Evolutionary conservation across 192 early-diverging fungal species (phyloP), one percentile per base, ranked within the genome.

Genomic region (Coemansia sp.): DNA sequence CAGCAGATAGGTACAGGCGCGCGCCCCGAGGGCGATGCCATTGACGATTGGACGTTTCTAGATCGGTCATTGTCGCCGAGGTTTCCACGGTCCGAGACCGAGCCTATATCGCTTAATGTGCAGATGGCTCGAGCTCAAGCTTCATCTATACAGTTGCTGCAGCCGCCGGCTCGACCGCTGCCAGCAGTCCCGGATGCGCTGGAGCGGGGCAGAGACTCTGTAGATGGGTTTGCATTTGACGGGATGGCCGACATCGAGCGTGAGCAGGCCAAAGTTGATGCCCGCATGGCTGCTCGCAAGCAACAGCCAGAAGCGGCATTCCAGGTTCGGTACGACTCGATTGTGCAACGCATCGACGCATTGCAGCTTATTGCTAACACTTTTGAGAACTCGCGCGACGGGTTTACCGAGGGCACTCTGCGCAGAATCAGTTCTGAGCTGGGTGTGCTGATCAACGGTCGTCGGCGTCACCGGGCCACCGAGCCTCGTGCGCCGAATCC

Each of bases 281-380:
- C 66, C 14, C 62, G 67, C 2, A 49, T 49, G 53, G 53, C 53
- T 23, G 65, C 56, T 37, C n/a, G 56, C 60, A 47, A 21, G 57
- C 57, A 53, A 27, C 37, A 60, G 49, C 22, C 45, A 52, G 47
- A 27, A 5, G 23, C 41, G 11, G 37, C 50, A 50, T 29, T 76
- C 22, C 60, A 63, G 37, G 67, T n/a, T 51, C 61, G 60, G 23
- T 69, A 64, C 43, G 45, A 65, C 21, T 73, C 70, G 17, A 60
- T 82, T 1, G 21, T 66, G 22, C 53, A 73, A 65, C 66, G 74
- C 24, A 12, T 82, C 5, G 61, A 73, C 22, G 74, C 74, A 25
- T 53, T 76, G 45, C 60, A 73, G 71, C 65, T 82, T 32, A 82
- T 82, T 51, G 56, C 70, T 38, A 82, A 82, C 49, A 82, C 79